Base-by-base conservation (phyloP, 108 stramenopile genomes). In the Cyclotella distinguenda region DNA sequence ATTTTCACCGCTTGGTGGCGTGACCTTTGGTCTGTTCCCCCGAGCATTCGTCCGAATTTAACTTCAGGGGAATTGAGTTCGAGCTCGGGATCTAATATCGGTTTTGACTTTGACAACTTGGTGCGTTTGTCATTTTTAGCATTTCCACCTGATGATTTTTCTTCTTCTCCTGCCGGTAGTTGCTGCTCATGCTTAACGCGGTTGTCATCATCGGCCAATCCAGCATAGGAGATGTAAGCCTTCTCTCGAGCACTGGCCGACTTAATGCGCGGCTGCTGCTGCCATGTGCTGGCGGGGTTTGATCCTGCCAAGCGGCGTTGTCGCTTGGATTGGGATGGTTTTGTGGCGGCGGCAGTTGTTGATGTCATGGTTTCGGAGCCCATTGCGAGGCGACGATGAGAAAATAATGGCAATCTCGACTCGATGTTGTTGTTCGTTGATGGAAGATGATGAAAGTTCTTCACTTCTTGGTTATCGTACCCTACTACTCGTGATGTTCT, bases 201-300 rank as follows among this genome's bases (percentile, higher is more conserved):
- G 9, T 25, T 38, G 7, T 42, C 49, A 23, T 77, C 76, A 23
- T 79, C 78, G 46, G 62, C 47, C 8, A 94, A 58, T 16, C 93
- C 93, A 18, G 93, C 87, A 33, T 82, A 83, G 44, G 77, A 64
- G 30, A 94, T 63, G 72, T 94, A 89, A 28, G 84, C 80, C 46
- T 80, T 78, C 11, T 81, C 82, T 32, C 93, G 78, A 21, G 84
- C 79, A 1, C 70, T 77, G 46, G 84, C 64, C n/a, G 84, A 84
- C 52, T 86, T 84, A 57, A 90, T 89, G 48, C 88, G 88, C 28
- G 93, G 93, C 43, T 89, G 86, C 51, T 90, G 89, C 25, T 86
- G 86, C 93, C 93, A 94, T 46, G 76, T 84, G 68, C 84, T 86
- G 58, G 88, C 81, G 26, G 86, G 86, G 65, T 88, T 83, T 30